Conservation (phyloP, 345 rosid genomes). For the Sapria himalayana region DNA sequence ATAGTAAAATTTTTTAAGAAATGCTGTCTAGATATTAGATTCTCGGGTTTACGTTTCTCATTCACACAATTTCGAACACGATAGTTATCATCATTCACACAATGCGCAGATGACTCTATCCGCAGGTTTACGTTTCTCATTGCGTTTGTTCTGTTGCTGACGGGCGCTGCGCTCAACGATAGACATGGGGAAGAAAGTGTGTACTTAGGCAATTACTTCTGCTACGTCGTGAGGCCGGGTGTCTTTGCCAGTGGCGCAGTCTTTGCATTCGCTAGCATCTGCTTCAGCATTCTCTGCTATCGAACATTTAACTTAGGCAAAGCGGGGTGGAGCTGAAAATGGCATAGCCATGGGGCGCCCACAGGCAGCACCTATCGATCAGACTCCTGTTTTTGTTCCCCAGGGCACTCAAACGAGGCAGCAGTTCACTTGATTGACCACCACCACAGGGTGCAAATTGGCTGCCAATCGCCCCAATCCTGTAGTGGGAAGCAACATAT, state of each 20-base stretch:
- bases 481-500: too few relatives aligned
- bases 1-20: too few relatives aligned
- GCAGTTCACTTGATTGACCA: slow-evolving; percentile 39
- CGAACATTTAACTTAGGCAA: slow-evolving; percentile 20
- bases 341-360: slow-evolving; percentile 67
- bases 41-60: too few relatives aligned
- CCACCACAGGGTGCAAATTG: too few relatives aligned
- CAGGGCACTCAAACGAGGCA: slow-evolving; percentile 62
- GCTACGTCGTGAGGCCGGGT: slow-evolving; percentile 69
- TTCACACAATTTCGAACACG: too few relatives aligned
- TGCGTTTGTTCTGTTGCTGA: slow-evolving; percentile 55
- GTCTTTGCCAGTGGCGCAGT: slow-evolving; percentile 60
- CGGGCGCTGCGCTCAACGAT: slow-evolving; percentile 63
- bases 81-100: too few relatives aligned
- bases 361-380: slow-evolving; percentile 31
- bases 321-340: slow-evolving; percentile 13
- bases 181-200: slow-evolving; percentile 30
- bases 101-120: too few relatives aligned
- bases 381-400: slow-evolving; percentile 52
- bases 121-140: slow-evolving; percentile 72
- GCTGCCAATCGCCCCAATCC: too few relatives aligned
- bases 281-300: slow-evolving; percentile 54
- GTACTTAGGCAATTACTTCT: slow-evolving; percentile 28
- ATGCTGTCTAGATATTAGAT: too few relatives aligned
- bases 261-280: slow-evolving; percentile 32